Percentiles rank a stretch among this genome's conserved stretches.
These are phyloP conservation scores for Cichorium intybus DNA, from an alignment of 140 eudicot species.

Conservation along the genomic window DNA sequence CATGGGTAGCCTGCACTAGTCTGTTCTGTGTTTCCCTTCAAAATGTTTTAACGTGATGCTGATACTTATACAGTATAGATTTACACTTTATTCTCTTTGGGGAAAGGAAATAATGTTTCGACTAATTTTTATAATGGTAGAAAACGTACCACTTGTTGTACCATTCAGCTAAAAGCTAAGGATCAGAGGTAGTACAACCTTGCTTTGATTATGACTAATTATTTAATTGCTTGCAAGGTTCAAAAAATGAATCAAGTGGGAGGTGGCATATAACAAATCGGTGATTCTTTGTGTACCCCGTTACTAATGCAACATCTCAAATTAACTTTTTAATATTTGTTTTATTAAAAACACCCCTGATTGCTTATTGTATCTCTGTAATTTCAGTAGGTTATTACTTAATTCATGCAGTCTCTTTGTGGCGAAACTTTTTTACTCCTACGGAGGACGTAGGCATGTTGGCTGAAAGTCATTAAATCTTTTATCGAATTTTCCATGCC, in stretches of 20 bases:
- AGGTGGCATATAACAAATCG: too few relatives aligned
- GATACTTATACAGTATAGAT: conserved; percentile 2
- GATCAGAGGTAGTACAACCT: conserved; percentile 10
- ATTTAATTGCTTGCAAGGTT: not conserved
- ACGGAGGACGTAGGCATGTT: too few relatives aligned
- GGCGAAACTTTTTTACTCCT: too few relatives aligned
- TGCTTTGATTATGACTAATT: not conserved
- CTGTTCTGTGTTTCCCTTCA: not conserved
- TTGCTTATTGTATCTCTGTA: too few relatives aligned
- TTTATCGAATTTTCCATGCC: not conserved
- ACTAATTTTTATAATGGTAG: conserved; percentile 6
- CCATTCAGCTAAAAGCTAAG: conserved; percentile 11
- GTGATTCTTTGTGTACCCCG: too few relatives aligned
- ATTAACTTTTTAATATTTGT: too few relatives aligned
- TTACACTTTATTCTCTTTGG: conserved; percentile 17
- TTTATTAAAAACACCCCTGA: too few relatives aligned
- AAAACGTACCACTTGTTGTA: conserved; percentile 24
- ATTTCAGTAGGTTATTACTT: too few relatives aligned
- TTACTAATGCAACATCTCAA: too few relatives aligned
- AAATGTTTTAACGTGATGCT: conserved; percentile 6
- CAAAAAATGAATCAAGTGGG: too few relatives aligned
- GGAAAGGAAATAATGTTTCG: not conserved
- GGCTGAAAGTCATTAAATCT: too few relatives aligned
- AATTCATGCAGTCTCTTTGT: too few relatives aligned
- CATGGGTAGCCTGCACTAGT: conserved; percentile 7